These are phyloP conservation scores for Torrubiella hemipterigena DNA, from an alignment of 2,329 filamentous ascomycete species.

Conservation along the genomic window DNA sequence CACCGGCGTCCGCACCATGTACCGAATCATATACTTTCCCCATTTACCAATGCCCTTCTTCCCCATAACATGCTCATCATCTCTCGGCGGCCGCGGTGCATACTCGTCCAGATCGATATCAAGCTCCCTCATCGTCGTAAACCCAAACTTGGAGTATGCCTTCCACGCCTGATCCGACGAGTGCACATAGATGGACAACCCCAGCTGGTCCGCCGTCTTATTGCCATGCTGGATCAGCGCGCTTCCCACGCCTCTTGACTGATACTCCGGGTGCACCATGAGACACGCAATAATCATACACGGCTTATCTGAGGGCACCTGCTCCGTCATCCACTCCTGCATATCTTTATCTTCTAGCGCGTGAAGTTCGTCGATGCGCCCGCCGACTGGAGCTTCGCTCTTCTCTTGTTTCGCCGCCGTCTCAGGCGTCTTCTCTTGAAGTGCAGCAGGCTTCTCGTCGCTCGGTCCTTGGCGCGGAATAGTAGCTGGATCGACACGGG, in stretches of 20 bases:
- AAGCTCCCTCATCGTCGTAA: conserved; percentile 4
- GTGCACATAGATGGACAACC: conserved; percentile 6
- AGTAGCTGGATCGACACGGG: background rate
- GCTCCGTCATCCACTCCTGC: conserved; percentile 4
- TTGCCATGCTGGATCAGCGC: conserved; percentile 6
- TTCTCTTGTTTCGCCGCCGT: background rate
- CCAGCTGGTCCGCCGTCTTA: conserved; percentile 4
- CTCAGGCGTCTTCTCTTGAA: background rate
- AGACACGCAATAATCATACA: conserved; percentile 7
- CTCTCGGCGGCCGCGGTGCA: conserved; percentile 6
- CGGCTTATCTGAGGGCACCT: conserved; percentile 5
- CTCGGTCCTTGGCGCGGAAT: conserved; percentile 3
- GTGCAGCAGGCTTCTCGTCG: conserved; percentile 3
- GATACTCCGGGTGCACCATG: conserved; percentile 4
- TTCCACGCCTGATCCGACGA: conserved; percentile 7
- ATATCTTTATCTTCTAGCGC: conserved; percentile 6
- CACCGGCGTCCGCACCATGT: conserved; percentile 5
- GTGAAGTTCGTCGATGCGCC: conserved; percentile 5
- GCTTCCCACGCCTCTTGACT: conserved; percentile 6
- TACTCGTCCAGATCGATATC: conserved; percentile 7
- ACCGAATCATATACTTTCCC: conserved; percentile 7
- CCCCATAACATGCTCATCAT: conserved; percentile 6
- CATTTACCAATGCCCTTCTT: conserved; percentile 5
- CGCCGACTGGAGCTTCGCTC: too few relatives aligned
- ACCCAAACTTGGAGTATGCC: conserved; percentile 6